Evolutionary conservation across 805 yeast genomes (phyloP), one percentile per base, ranked within the genome.

Genomic region (Limtongozyma cylindracea): DNA sequence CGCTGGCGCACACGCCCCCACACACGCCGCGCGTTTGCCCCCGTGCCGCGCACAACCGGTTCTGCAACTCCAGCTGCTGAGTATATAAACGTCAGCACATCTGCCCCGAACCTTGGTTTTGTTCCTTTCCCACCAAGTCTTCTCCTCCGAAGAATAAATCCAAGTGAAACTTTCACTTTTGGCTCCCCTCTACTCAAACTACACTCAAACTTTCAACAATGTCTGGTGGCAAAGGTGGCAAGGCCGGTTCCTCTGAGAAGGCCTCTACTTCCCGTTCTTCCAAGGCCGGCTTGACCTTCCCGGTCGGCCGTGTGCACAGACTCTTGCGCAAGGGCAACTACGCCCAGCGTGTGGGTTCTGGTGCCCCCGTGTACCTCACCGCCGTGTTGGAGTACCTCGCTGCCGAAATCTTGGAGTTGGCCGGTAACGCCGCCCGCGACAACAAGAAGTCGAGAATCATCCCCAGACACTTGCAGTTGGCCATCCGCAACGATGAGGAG

Each of bases 281-380:
- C 33, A 84, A 80, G 65, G 95, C 96, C 47, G 96, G 95, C 54
- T 68, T 84, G 47, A 77, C 91, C 42, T 84, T 84, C 91, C 96
- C 96, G 61, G 96, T 84, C 37, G 96, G 96, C 55, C 82, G 96
- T 70, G 88, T 84, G 39, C 94, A 84, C 65, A 71, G 95, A 61
- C 65, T 82, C 40, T 59, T 84, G 46, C 77, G 91, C 69, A 78
- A 73, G 59, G 94, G 93, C 51, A 77, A 82, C 71, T 77, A 84
- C 61, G 91, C 95, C 45, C 91, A 82, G 61, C 72, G 96, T 62
- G 72, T 84, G 41, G 95, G 96, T 67, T 80, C 95, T 37, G 94
- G 93, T 69, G 95, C 96, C 43, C 95, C 96, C 58, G 84, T 84
- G 32, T 84, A 82, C 60, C 64, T 84, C 47, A 82, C 96, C 37